Percentiles rank a stretch among this genome's conserved stretches.
phyloP scores from a whole-genome alignment of 2,329 filamentous ascomycete species.

The Scedosporium dehoogii region DNA sequence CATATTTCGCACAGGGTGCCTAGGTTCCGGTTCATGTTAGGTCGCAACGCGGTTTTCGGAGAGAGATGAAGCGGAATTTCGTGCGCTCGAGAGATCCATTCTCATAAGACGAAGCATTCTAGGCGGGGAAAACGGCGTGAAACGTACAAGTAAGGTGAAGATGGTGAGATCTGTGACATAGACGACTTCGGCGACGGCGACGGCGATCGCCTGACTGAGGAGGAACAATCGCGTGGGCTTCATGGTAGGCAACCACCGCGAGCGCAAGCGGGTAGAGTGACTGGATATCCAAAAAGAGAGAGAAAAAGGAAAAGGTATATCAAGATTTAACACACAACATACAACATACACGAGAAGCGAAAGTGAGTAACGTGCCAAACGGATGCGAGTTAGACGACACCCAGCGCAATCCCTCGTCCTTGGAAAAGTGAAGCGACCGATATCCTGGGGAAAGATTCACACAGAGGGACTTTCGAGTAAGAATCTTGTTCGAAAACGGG shows the following conservation, averaged over 20 bases:
- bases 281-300: background rate
- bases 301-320: background rate
- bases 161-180: conserved; percentile 35
- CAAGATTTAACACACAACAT: background rate
- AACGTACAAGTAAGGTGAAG: conserved; percentile 29
- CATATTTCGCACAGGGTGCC: conserved; percentile 40
- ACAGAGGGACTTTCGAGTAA: background rate
- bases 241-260: background rate
- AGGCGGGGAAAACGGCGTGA: background rate
- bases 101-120: conserved; percentile 5
- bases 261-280: background rate
- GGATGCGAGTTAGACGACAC: background rate
- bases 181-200: conserved; percentile 16
- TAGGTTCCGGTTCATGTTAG: conserved; percentile 14
- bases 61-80: background rate
- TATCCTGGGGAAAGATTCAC: background rate
- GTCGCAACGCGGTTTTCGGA: background rate
- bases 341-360: background rate
- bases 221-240: background rate
- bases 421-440: background rate
- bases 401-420: background rate
- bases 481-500: too few relatives aligned
- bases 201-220: background rate
- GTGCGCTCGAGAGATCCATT: background rate
- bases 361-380: background rate